Evolutionary conservation across 1,284 basidiomycete genomes (phyloP).

Genomic region (Exsudoporus floridanus): DNA sequence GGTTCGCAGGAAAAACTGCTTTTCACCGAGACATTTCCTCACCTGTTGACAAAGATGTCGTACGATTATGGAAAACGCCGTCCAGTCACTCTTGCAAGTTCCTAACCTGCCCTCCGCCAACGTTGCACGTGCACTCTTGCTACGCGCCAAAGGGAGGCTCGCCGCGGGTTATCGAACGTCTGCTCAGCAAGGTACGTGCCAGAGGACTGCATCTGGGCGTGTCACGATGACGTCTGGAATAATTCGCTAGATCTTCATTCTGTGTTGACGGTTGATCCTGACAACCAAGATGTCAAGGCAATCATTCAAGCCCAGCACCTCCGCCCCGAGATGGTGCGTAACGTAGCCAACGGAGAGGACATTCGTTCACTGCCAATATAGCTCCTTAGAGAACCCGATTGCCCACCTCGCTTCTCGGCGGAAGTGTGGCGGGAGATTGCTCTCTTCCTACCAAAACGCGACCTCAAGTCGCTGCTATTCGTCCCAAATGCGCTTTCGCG

Average conservation of each 20-base stretch:
- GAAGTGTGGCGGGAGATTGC: slow-evolving; percentile 74
- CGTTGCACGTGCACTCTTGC: slow-evolving; percentile 56
- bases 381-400: slow-evolving; percentile 36
- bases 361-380: slow-evolving; percentile 11
- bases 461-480: slow-evolving; percentile 61
- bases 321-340: slow-evolving; percentile 34
- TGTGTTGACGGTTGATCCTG: slow-evolving; percentile 61
- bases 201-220: neutral
- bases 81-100: slow-evolving; percentile 65
- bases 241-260: slow-evolving; percentile 56
- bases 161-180: slow-evolving; percentile 57
- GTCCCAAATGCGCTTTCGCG: slow-evolving; percentile 66
- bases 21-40: slow-evolving; percentile 22
- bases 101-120: slow-evolving; percentile 52
- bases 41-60: slow-evolving; percentile 44
- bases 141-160: slow-evolving; percentile 62
- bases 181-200: slow-evolving; percentile 58
- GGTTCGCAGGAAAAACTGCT: slow-evolving; percentile 28
- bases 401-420: slow-evolving; percentile 51
- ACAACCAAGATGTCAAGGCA: slow-evolving; percentile 63
- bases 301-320: slow-evolving; percentile 47
- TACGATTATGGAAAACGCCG: slow-evolving; percentile 69
- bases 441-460: slow-evolving; percentile 57
- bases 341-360: neutral
- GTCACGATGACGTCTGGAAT: slow-evolving; percentile 5